These are phyloP conservation scores for Rhypophila decipiens DNA, from an alignment of 495 filamentous ascomycete genomes.

Conservation along the genomic window DNA sequence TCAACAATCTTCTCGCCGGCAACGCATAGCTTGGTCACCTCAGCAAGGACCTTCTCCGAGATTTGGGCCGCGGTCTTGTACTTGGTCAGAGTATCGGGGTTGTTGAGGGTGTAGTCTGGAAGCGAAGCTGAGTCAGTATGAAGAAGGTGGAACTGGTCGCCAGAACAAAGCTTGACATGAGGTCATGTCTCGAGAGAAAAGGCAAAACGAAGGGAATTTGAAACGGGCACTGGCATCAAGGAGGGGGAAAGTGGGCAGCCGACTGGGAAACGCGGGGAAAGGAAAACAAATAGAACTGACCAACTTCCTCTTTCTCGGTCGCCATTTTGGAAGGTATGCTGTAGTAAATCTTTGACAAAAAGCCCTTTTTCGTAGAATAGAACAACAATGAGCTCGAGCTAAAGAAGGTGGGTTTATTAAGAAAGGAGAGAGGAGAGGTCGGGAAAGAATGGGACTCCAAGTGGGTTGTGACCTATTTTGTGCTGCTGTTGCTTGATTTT, in stretches of 20 bases:
- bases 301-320: slow-evolving; percentile 32
- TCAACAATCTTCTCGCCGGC: slow-evolving; percentile 87
- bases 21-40: slow-evolving; percentile 71
- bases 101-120: slow-evolving; percentile 87
- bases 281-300: too few species aligned
- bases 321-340: slow-evolving; percentile 18
- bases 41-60: slow-evolving; percentile 87
- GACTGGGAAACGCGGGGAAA: too few species aligned
- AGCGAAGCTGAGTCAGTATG: slow-evolving; percentile 7
- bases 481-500: slow-evolving; percentile 26
- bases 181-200: not conserved
- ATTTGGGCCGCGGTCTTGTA: slow-evolving; percentile 95
- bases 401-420: slow-evolving; percentile 3
- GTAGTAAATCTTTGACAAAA: not conserved
- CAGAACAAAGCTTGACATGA: not conserved
- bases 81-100: slow-evolving; percentile 96
- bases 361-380: not conserved
- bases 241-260: not conserved
- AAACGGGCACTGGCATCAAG: too few species aligned
- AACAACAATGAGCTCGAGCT: not conserved
- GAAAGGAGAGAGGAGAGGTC: slow-evolving; percentile 5
- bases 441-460: slow-evolving; percentile 9
- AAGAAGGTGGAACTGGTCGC: not conserved
- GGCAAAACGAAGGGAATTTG: not conserved
- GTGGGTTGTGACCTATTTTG: slow-evolving; percentile 23